Evolutionary conservation across 2,329 filamentous ascomycete genomes (phyloP), one percentile per base, ranked within the genome.

Genomic region (Diaporthe ampelina): DNA sequence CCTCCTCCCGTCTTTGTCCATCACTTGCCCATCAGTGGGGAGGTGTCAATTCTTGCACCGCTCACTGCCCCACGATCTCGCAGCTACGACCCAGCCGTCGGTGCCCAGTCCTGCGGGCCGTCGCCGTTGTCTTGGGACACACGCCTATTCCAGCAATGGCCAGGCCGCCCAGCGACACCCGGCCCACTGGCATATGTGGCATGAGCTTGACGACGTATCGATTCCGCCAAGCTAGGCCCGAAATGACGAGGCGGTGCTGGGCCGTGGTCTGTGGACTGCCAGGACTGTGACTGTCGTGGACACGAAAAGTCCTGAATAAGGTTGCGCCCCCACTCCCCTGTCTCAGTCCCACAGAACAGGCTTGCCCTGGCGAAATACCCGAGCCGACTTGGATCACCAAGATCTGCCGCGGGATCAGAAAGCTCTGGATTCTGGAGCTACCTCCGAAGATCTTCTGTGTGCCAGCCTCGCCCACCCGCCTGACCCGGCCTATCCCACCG

Each of bases 231-330:
- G 63, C 63, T 68, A 54, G 48, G 48, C 58, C 70, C 70, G 70
- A 72, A 67, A 72, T 72, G 56, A 68, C 63, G 43, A 40, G 32
- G 58, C 48, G 70, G 45, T 72, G 70, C 70, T 74, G 63, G 48
- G 63, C 48, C 63, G 43, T 67, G 45, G 45, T 29, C 32, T 52
- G 45, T 52, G 45, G 45, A 37, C 45, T 52, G 21, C 35, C 45
- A 67, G 63, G 63, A 67, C 45, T 26, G 63, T 29, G 32, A 54
- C 52, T 5, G 63, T 54, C 48, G 48, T 68, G 63, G 63, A 54
- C 63, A 54, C 63, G 63, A 54, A 68, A 71, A 61, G 48, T 67
- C 71, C 74, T 73, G 74, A 73, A 75, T 74, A 75, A 75, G 74
- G 74, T 75, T 75, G 71, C 69, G 67, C 57, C 71, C 73, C 74